Evolutionary conservation across 176 grass and related monocot species (phyloP), one percentile per base, ranked within the genome.

Genomic region (Alopecurus myosuroides): DNA sequence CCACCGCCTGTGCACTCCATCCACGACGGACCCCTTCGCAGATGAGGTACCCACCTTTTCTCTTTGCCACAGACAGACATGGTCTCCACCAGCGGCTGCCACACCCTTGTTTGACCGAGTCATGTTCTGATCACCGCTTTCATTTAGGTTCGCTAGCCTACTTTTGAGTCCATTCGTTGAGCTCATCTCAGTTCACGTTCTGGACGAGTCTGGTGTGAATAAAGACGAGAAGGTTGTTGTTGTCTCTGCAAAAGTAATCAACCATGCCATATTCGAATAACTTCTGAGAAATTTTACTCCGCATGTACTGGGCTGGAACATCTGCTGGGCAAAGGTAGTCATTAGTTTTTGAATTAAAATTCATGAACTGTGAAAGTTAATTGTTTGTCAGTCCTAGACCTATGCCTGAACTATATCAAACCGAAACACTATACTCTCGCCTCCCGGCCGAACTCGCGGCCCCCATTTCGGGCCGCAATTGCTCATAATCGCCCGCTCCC

Each of bases 201-300:
- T 84, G 76, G 90, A 94, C 0, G 92, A 88, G 12, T 85, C 89
- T 29, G 68, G 51, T 64, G n/a, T 84, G 76, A 98, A 93, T 64
- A 84, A 75, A 82, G 81, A 89, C 42, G 85, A 85, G 33, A 94
- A 80, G 40, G 67, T 42, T 86, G 58, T 60, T 77, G 76, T 86
- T n/a, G 63, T 93, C 23, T 86, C 82, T 45, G 85, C 86, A 81
- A 93, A 93, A 77, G 70, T 91, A 82, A 48, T 98, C 19, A 91
- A 45, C 56, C 91, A 91, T 60, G 42, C 73, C 39, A 93, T 98
- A 92, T 98, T 98, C 70, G 87, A 95, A 77, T 20, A 53, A 76
- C 87, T 95, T 88, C 79, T 98, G 9, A 88, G 72, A 90, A 93
- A 85, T 23, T 93, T 95, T 51, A 93, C 90, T 15, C 95, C 92